These are phyloP conservation scores for Penicillium sp. DNA, from an alignment of 2,329 filamentous ascomycete genomes.

Conservation along the genomic window DNA sequence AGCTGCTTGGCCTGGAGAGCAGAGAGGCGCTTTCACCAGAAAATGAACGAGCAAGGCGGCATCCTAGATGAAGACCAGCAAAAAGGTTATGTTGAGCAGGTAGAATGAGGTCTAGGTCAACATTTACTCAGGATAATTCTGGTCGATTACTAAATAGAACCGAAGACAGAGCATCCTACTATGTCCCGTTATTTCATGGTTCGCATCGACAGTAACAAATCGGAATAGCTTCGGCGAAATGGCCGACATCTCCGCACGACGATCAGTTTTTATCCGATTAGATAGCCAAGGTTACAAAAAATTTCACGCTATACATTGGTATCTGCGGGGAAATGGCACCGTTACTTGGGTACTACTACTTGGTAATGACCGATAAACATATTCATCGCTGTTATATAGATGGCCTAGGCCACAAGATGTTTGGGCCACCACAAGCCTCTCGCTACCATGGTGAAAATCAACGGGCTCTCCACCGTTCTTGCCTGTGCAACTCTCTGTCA, in stretches of 20 bases:
- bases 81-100: slow-evolving; percentile 4
- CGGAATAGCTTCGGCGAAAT: not conserved
- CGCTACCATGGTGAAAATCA: not conserved
- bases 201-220: too few species aligned
- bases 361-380: not conserved
- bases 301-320: not conserved
- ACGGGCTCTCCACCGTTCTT: not conserved
- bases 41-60: slow-evolving; percentile 8
- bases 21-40: slow-evolving; percentile 21
- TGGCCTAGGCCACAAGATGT: not conserved
- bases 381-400: not conserved
- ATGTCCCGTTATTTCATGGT: not conserved
- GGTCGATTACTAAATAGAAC: too few species aligned
- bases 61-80: slow-evolving; percentile 2
- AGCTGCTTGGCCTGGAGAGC: slow-evolving; percentile 25
- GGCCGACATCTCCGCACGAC: slow-evolving; percentile 10
- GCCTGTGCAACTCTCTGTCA: not conserved
- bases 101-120: not conserved
- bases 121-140: too few species aligned
- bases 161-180: too few species aligned
- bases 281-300: not conserved
- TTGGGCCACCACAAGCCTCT: not conserved
- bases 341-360: not conserved
- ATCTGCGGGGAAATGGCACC: slow-evolving; percentile 12
- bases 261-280: slow-evolving; percentile 9